Conservation (phyloP, 208 protist genomes). For the Naegleria fowleri region DNA sequence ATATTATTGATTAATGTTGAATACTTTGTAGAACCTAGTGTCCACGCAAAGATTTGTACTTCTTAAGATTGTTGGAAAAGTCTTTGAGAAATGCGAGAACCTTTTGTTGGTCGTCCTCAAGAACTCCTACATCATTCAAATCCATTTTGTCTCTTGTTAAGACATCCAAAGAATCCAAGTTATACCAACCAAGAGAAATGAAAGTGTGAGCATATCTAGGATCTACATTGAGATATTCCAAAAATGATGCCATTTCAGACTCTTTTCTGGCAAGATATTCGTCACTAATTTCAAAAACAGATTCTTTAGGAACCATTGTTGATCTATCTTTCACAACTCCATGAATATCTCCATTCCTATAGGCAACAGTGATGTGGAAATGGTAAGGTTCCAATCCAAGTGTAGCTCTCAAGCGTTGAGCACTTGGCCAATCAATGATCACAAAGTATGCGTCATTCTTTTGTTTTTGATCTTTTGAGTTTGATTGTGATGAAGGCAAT, state of each 20-base stretch:
- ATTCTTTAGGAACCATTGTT: background rate
- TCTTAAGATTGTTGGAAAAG: background rate
- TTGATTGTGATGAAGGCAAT: background rate
- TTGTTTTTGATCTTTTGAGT: background rate
- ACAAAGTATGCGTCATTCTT: slow-evolving; percentile 6
- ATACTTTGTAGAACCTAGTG: too few species aligned
- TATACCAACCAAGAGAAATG: background rate
- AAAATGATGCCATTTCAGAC: background rate
- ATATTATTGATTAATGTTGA: too few species aligned
- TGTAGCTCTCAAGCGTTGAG: background rate
- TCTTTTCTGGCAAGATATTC: too few species aligned
- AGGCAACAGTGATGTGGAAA: slow-evolving; percentile 18
- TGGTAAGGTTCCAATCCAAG: slow-evolving; percentile 4
- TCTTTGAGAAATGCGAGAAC: background rate
- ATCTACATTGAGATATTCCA: background rate
- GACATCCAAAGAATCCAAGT: background rate
- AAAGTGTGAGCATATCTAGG: background rate
- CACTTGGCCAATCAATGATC: slow-evolving; percentile 10
- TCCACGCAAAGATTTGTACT: background rate
- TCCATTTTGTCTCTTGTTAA: background rate
- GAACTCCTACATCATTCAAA: background rate
- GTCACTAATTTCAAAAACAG: background rate
- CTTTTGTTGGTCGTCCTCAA: background rate
- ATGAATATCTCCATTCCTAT: slow-evolving; percentile 6
- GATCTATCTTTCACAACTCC: background rate